A percentile compares a stretch with the other conserved stretches of the same genome.
Conservation (phyloP, 495 filamentous ascomycete species). For the Podospora anserina region DNA sequence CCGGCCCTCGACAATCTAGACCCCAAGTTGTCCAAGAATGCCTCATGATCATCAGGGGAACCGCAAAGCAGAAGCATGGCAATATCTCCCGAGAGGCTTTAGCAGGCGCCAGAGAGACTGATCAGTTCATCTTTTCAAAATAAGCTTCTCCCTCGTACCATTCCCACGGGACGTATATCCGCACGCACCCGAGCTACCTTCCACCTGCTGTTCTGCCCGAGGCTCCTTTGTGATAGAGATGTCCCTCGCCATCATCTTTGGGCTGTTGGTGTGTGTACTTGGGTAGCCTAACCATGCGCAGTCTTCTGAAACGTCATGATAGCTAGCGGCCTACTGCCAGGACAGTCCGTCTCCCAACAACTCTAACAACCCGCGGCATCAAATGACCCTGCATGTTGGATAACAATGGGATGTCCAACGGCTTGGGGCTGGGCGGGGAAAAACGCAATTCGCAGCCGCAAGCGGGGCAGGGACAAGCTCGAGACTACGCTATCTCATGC, state of each 20-base stretch:
- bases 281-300: too few species aligned
- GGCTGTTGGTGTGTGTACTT: neutral
- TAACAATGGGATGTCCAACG: neutral
- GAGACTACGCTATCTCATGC: neutral
- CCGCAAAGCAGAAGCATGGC: slow-evolving; percentile 1
- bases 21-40: neutral
- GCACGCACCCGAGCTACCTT: neutral
- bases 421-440: neutral
- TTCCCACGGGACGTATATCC: neutral
- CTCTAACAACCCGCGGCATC: neutral
- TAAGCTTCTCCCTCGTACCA: neutral
- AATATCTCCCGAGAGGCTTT: neutral
- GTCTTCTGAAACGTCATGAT: too few species aligned
- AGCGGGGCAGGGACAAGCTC: neutral
- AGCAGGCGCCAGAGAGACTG: neutral
- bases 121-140: slow-evolving; percentile 6
- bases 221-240: neutral
- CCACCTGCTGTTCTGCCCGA: neutral
- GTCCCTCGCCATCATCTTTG: neutral
- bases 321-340: too few species aligned
- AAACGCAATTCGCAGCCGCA: neutral
- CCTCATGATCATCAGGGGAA: slow-evolving; percentile 9
- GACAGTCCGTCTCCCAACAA: too few species aligned
- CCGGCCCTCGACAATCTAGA: neutral
- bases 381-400: neutral